phyloP scores from a whole-genome alignment of 2,329 filamentous ascomycete genomes.

The Calonectria pseudoturangicola region DNA sequence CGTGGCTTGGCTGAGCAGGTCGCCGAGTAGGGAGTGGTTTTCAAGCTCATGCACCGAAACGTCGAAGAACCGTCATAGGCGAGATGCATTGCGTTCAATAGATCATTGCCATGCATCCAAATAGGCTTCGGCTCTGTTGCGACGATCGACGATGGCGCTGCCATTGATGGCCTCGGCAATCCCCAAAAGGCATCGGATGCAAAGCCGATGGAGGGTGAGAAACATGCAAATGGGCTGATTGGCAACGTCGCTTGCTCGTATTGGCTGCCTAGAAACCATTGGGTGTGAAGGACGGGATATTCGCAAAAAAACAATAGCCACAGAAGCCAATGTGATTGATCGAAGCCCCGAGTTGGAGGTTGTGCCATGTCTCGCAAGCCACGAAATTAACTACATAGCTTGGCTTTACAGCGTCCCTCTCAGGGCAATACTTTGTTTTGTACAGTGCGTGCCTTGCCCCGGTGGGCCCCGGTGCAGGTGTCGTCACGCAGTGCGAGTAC shows the following conservation, averaged over 20 bases:
- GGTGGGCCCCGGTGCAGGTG: neutral
- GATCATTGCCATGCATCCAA: slow-evolving; percentile 20
- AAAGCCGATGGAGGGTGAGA: slow-evolving; percentile 38
- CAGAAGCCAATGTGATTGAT: slow-evolving; percentile 15
- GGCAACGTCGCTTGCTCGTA: slow-evolving; percentile 17
- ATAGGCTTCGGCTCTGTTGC: slow-evolving; percentile 15
- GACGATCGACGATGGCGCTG: slow-evolving; percentile 10
- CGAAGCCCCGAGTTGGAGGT: slow-evolving; percentile 14
- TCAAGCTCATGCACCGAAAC: slow-evolving; percentile 22
- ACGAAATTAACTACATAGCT: slow-evolving; percentile 2
- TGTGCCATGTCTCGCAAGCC: slow-evolving; percentile 20
- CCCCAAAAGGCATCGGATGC: slow-evolving; percentile 31
- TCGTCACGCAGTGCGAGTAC: slow-evolving; percentile 13
- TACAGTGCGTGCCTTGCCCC: slow-evolving; percentile 26
- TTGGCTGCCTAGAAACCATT: slow-evolving; percentile 28
- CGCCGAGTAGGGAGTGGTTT: slow-evolving; percentile 4
- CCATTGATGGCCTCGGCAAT: slow-evolving; percentile 28
- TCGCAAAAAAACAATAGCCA: slow-evolving; percentile 6
- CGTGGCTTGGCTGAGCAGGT: slow-evolving; percentile 15
- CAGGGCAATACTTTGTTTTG: neutral
- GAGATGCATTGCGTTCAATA: slow-evolving; percentile 19
- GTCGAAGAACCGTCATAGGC: slow-evolving; percentile 2
- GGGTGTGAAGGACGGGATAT: slow-evolving; percentile 34
- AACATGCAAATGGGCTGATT: slow-evolving; percentile 37
- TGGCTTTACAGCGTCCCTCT: neutral